Evolutionary conservation across 2,329 filamentous ascomycete species (phyloP), one percentile per base, ranked within the genome.

Genomic region (Plenodomus tracheiphilus): DNA sequence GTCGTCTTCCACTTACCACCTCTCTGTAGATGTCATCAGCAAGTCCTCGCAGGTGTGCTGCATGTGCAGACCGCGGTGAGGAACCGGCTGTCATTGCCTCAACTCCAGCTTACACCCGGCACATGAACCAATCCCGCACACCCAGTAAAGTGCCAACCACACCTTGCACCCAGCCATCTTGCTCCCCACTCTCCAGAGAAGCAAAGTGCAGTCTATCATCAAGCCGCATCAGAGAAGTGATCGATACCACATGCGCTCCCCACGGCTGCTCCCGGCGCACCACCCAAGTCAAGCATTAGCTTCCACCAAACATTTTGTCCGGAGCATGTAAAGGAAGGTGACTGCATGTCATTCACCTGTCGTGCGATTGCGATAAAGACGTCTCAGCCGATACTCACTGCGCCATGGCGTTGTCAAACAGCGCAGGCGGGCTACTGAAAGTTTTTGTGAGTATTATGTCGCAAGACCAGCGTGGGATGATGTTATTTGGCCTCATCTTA

Each of bases 261-360:
- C 48, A 54, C 60, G 62, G 62, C 34, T 56, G 45, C 57, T 62
- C 62, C 62, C 62, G 62, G 34, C 22, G 38, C 41, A 32, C 55
- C 64, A 64, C 42, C 54, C 53, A 20, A 40, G 43, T 54, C 43
- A 34, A 48, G 35, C 25, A 17, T 45, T 10, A 32, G 38, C 11
- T 16, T 16, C 32, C 16, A 34, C 30, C 18, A 19, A 8, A 39
- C 19, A 39, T 32, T 22, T 32, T 11, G 4, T 32, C 13, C 4
- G 8, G 28, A 7, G 13, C 11, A 32, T 8, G 28, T 32, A 15
- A 32, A 32, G 28, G 28, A 32, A 32, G 28, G 8, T 10, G 28
- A 32, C 7, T 32, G 13, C 28, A 32, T n/a, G 22, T 25, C 22
- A 25, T 25, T 10, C 22, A 25, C 10, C 22, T 10, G 22, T 32